These are phyloP conservation scores for Cymbopogon flexuosus DNA, from an alignment of 202 grass and related monocot genomes.

Conservation along the genomic window DNA sequence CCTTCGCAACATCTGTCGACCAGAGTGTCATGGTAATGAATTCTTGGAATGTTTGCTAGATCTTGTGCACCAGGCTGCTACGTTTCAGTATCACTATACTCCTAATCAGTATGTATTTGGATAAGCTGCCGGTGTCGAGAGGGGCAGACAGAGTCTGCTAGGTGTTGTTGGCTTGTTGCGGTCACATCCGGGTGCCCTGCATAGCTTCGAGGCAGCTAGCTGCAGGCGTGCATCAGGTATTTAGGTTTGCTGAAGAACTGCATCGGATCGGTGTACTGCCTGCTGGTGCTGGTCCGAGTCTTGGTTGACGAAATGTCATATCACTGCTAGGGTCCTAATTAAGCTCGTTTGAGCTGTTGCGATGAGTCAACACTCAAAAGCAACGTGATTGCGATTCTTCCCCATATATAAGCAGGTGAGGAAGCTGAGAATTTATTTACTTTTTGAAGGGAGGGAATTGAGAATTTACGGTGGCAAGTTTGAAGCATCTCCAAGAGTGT, in stretches of 20 bases:
- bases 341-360: too few relatives aligned
- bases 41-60: background rate
- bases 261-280: background rate
- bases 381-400: too few relatives aligned
- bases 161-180: background rate
- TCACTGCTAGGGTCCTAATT: too few relatives aligned
- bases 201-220: background rate
- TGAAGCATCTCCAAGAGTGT: background rate
- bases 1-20: background rate
- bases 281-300: background rate
- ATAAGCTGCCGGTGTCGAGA: background rate
- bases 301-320: background rate
- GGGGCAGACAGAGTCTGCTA: background rate
- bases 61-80: background rate
- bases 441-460: background rate
- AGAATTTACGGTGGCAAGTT: background rate
- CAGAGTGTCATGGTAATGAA: background rate
- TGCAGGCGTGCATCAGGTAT: background rate
- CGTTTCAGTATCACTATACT: background rate
- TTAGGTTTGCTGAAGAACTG: background rate
- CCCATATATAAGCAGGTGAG: background rate
- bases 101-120: background rate
- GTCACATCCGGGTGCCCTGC: background rate
- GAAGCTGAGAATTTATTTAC: background rate
- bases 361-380: background rate